A percentile compares a stretch with the other conserved stretches of the same genome.
Conservation (phyloP, 768 basidiomycete species). For the Leccinellum rugosiceps region DNA sequence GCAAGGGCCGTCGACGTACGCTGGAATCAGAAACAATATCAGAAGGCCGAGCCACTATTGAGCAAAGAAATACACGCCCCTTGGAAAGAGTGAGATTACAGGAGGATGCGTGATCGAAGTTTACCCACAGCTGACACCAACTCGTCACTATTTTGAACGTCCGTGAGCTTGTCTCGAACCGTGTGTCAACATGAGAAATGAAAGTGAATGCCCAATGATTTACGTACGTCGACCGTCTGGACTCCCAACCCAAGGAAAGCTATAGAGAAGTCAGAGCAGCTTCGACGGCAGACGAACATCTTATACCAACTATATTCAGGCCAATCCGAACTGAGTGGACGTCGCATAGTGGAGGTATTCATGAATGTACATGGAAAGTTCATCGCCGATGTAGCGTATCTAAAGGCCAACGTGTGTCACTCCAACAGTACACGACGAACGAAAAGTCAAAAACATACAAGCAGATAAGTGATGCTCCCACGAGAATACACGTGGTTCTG, state of each 20-base stretch:
- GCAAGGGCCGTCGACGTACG: not conserved
- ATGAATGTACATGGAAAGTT: constrained; percentile 14
- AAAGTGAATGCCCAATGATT: not conserved
- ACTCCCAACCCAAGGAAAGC: constrained; percentile 11
- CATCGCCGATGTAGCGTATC: constrained; percentile 26
- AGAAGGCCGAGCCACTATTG: constrained; percentile 5
- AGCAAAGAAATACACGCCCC: constrained; percentile 8
- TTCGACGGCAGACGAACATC: not conserved
- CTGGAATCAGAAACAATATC: constrained; percentile 4
- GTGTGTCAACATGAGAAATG: not conserved
- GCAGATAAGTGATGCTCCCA: not conserved
- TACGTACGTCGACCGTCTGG: constrained; percentile 8
- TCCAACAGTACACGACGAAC: not conserved
- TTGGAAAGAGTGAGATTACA: not conserved
- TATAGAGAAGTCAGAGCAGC: not conserved
- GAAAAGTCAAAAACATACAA: constrained; percentile 7
- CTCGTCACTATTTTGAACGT: not conserved
- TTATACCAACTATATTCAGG: constrained; percentile 11
- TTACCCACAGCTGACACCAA: constrained; percentile 7
- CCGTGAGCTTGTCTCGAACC: not conserved
- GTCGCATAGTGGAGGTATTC: not conserved
- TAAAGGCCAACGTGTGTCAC: not conserved
- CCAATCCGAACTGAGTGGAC: constrained; percentile 1
- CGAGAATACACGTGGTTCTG: not conserved
- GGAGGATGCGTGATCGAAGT: not conserved